Base-by-base conservation (phyloP, 371 early-diverging fungal species). In the Mortierella sp. region DNA sequence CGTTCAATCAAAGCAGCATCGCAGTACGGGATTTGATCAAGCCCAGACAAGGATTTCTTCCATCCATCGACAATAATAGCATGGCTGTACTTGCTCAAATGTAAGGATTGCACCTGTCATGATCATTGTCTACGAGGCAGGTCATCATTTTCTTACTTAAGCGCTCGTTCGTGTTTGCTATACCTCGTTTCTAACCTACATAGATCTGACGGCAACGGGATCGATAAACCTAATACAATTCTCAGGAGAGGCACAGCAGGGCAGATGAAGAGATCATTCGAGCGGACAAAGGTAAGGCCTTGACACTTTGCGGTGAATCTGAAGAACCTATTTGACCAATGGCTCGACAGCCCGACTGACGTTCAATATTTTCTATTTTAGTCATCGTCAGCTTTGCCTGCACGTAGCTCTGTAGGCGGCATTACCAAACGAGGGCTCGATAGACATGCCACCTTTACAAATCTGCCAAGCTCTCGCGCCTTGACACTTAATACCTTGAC, bases 381-480 rank as follows among this genome's bases (percentile, higher is more conserved):
- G 83, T 83, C 83, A 1, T 57, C 80, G 10, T 74, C 84, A 34
- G 63, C 79, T n/a, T 26, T 82, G n/a, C 81, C 65, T 26, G 80
- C 71, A 24, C 82, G 55, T 13, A 38, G 45, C 21, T 28, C 79
- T 34, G 75, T 81, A 28, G 81, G 84, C 48, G 79, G 84, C 24
- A 72, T 81, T n/a, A 75, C 65, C n/a, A 82, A 82, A 48, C 74
- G 79, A 48, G 72, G 57, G 7, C 24, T 74, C 8, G 77, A 74
- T 28, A 76, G 77, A 34, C 74, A 71, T 52, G 44, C 74, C 13
- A 63, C 84, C 3, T 31, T 63, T 31, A 3, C 74, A 11, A 70
- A 52, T 73, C 70, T 48, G 31, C 73, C 11, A 19, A 70, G 9
- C 52, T 74, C 34, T 57, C 60, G 34, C 60, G 47, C 47, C 58